Percentiles rank a stretch among this genome's conserved stretches.
Conservation (phyloP, 192 early-diverging fungal genomes). For the Funneliformis mosseae region DNA sequence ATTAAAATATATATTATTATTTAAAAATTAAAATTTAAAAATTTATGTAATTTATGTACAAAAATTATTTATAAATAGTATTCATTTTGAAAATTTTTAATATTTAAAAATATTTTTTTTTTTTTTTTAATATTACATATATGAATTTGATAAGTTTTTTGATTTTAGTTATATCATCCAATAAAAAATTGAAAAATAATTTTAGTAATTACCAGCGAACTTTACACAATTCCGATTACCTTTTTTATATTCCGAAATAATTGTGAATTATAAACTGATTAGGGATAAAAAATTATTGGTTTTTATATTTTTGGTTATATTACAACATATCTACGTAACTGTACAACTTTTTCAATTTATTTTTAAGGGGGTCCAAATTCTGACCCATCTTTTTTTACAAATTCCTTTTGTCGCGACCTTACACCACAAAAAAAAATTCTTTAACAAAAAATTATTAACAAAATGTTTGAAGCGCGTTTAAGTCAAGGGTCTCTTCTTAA, state of each 20-base stretch:
- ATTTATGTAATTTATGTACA: too few species aligned
- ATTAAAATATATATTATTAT: too few species aligned
- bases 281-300: neutral
- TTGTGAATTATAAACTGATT: neutral
- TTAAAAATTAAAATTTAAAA: too few species aligned
- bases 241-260: neutral
- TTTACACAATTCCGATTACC: neutral
- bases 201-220: too few species aligned
- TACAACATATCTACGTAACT: neutral
- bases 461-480: constrained; percentile 92
- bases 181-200: too few species aligned
- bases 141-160: too few species aligned
- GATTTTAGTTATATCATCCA: too few species aligned
- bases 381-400: too few species aligned
- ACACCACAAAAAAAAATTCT: neutral
- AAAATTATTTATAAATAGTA: too few species aligned
- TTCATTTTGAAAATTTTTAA: too few species aligned
- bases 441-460: neutral
- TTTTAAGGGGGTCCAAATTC: neutral
- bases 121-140: too few species aligned
- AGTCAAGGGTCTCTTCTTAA: constrained; percentile 86
- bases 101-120: too few species aligned
- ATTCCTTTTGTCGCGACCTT: neutral
- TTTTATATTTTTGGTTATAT: neutral
- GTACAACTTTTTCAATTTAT: neutral